phyloP scores from a whole-genome alignment of 2,329 filamentous ascomycete species.

The Chaetomiaceae sp. region DNA sequence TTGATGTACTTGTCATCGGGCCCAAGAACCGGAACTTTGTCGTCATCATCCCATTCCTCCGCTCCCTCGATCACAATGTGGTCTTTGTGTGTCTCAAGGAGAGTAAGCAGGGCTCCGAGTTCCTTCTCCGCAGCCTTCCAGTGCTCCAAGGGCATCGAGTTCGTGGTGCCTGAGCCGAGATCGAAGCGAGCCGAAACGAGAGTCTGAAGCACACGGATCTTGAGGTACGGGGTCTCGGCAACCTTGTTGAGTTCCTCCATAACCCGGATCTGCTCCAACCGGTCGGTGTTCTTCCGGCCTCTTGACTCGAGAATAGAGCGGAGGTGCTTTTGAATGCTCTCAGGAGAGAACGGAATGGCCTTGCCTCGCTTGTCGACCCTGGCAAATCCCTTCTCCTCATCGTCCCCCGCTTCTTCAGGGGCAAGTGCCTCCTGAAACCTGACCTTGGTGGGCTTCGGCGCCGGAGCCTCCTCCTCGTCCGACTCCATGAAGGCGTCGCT shows the following conservation, averaged over 20 bases:
- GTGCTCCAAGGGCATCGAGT: constrained; percentile 88
- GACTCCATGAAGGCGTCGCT: constrained; percentile 85
- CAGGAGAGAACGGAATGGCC: constrained; percentile 84
- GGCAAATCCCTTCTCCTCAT: constrained; percentile 80
- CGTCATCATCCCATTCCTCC: constrained; percentile 98
- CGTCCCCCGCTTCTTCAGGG: constrained; percentile 45
- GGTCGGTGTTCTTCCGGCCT: constrained; percentile 98
- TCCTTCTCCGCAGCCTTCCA: constrained; percentile 95
- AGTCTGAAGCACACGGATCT: constrained; percentile 84
- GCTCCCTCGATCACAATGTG: constrained; percentile 85
- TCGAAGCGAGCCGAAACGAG: constrained; percentile 94
- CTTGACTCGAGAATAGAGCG: constrained; percentile 88
- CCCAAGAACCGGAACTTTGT: constrained; percentile 74
- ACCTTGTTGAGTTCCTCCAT: constrained; percentile 97
- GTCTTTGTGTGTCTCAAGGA: constrained; percentile 72
- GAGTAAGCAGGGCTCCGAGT: constrained; percentile 67
- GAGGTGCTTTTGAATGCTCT: constrained; percentile 97
- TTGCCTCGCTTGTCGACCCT: constrained; percentile 86
- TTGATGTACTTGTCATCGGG: constrained; percentile 76
- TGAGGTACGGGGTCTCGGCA: constrained; percentile 84
- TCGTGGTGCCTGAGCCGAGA: constrained; percentile 67
- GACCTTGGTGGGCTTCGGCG: constrained; percentile 47
- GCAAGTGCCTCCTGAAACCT: constrained; percentile 42
- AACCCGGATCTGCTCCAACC: constrained; percentile 85
- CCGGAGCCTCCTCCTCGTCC: constrained; percentile 63